Base-by-base conservation (phyloP, 495 filamentous ascomycete genomes). In the Aspergillus mulundensis region DNA sequence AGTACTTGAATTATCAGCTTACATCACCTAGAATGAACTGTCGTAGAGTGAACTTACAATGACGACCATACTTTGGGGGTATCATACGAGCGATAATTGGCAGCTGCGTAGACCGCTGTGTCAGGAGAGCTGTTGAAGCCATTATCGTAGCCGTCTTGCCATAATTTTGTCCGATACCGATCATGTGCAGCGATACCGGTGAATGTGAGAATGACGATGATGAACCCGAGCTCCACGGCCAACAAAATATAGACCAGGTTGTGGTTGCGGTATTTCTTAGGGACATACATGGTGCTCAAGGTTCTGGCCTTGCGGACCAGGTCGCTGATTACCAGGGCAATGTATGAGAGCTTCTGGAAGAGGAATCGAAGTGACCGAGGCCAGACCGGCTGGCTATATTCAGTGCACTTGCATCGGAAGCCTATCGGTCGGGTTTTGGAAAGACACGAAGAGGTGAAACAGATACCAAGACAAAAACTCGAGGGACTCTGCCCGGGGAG, bases 71-170 rank as follows among this genome's bases (percentile, higher is more conserved):
- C 85, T 61, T 92, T 75, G 7, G 91, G 91, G 18, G 83, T 70
- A 5, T 70, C 78, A 34, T 86, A 79, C 2, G 85, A 74, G 52
- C 77, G 72, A 63, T 91, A 82, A 61, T 95, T 96, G 40, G 90
- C 86, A 55, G 83, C 83, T 16, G 86, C 85, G 65, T 91, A 96
- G 20, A 93, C 61, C 6, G 86, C 76, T 61, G 86, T 77, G 38
- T 76, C 77, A 19, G 91, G 91, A 56, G 84, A 81, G 59, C 89
- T 94, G 70, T 95, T 95, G 80, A 90, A 91, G 47, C 86, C 84
- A 62, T 89, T 82, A 41, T 90, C 78, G 45, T 77, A 79, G 45
- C 91, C 91, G 65, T 94, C 86, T 62, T 84, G 77, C 91, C 91
- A 97, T 64, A 96, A 71, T 51, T 77, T 81, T 7, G 89, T 87